Evolutionary conservation across 306 rosid species (phyloP).

Genomic region (Trichosanthes cucumerina): DNA sequence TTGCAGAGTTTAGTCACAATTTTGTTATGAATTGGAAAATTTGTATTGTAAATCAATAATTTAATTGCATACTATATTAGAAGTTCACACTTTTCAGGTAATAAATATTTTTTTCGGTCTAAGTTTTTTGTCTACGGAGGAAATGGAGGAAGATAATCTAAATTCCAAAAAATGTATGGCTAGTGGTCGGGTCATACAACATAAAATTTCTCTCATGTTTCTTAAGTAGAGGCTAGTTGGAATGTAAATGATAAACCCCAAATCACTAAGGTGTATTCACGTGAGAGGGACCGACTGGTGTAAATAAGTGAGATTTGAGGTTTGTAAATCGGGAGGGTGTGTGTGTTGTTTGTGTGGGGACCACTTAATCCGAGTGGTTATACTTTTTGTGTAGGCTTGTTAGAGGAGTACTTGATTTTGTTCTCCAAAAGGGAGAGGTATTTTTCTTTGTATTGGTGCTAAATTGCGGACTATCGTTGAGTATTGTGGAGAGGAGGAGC

Average conservation of each 20-base stretch:
- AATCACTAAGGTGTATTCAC: too few relatives aligned
- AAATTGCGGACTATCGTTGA: too few relatives aligned
- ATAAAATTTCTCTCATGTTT: constrained; percentile 44
- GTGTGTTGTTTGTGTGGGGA: too few relatives aligned
- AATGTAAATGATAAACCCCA: constrained; percentile 17
- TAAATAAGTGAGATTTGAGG: too few relatives aligned
- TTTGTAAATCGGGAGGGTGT: too few relatives aligned
- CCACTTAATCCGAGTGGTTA: too few relatives aligned
- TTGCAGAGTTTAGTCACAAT: background rate
- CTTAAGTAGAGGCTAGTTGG: constrained; percentile 71
- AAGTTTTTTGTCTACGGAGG: background rate
- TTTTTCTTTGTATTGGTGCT: too few relatives aligned
- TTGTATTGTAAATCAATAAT: background rate
- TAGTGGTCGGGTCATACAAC: constrained; percentile 49
- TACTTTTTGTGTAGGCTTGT: too few relatives aligned
- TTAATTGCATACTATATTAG: background rate
- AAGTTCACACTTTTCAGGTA: background rate
- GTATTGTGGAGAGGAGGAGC: too few relatives aligned
- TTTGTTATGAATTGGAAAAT: background rate
- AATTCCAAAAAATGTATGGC: background rate
- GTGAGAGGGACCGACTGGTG: too few relatives aligned
- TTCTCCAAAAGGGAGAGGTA: too few relatives aligned
- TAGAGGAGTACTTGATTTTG: too few relatives aligned
- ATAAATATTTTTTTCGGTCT: background rate
- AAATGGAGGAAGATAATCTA: background rate